A percentile compares a stretch with the other conserved stretches of the same genome.
These are phyloP conservation scores for Plasmodium coatneyi DNA, from an alignment of 169 alveolate species.

Conservation along the genomic window DNA sequence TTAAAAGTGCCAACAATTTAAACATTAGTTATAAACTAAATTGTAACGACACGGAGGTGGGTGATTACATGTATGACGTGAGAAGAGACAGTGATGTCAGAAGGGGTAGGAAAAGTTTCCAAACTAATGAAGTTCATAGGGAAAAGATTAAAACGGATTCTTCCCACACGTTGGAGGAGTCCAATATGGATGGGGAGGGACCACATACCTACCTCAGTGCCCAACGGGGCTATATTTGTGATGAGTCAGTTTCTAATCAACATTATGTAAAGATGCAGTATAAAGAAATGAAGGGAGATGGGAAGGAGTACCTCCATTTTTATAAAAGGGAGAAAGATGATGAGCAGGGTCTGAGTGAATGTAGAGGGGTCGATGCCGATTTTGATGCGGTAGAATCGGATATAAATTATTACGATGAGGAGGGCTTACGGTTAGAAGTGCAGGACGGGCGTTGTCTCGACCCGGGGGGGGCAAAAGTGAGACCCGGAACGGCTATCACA, in stretches of 20 bases:
- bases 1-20: neutral
- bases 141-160: neutral
- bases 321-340: slow-evolving; percentile 9
- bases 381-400: slow-evolving; percentile 1
- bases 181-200: neutral
- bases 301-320: neutral
- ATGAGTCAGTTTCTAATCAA: neutral
- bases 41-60: neutral
- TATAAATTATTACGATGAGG: neutral
- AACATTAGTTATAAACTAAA: too few species aligned
- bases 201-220: neutral
- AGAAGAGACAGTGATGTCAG: neutral
- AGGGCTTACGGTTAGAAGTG: neutral
- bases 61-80: neutral
- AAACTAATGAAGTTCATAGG: neutral
- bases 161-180: neutral
- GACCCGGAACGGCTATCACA: neutral
- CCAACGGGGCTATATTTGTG: neutral
- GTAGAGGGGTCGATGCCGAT: neutral
- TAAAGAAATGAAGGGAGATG: neutral
- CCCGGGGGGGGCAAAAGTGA: neutral
- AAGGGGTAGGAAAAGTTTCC: neutral
- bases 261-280: neutral
- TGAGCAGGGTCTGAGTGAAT: neutral
- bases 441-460: neutral